Evolutionary conservation across 805 yeast species (phyloP).

Genomic region (Kodamaea nitidulidarum): DNA sequence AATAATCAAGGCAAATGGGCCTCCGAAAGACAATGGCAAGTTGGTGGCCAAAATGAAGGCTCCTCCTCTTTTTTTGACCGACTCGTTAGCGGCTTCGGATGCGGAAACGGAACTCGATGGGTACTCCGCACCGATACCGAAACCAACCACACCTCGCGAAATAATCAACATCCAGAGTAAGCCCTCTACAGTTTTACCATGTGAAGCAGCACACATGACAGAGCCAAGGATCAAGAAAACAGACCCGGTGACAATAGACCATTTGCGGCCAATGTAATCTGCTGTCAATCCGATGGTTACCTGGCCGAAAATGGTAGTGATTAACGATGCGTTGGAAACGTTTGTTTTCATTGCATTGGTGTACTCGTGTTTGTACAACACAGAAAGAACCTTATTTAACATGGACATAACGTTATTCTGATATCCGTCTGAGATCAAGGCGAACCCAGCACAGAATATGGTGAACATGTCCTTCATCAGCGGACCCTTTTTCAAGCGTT

Average conservation of each 20-base stretch:
- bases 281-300: slow-evolving; percentile 60
- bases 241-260: slow-evolving; percentile 66
- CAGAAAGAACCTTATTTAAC: slow-evolving; percentile 54
- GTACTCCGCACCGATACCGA: slow-evolving; percentile 78
- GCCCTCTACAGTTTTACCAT: slow-evolving; percentile 54
- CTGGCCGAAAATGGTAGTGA: slow-evolving; percentile 71
- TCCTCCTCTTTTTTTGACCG: slow-evolving; percentile 60
- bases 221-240: slow-evolving; percentile 60
- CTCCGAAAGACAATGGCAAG: slow-evolving; percentile 70
- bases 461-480: slow-evolving; percentile 32
- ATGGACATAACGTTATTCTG: slow-evolving; percentile 73
- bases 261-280: slow-evolving; percentile 65
- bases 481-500: slow-evolving; percentile 25
- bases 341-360: slow-evolving; percentile 49
- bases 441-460: slow-evolving; percentile 68
- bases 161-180: slow-evolving; percentile 76
- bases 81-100: slow-evolving; percentile 70
- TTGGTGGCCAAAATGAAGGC: slow-evolving; percentile 65
- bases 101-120: slow-evolving; percentile 67
- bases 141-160: slow-evolving; percentile 71
- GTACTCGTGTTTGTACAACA: slow-evolving; percentile 43
- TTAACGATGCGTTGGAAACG: slow-evolving; percentile 64
- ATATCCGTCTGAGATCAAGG: slow-evolving; percentile 73
- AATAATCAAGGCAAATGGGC: slow-evolving; percentile 67
- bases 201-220: slow-evolving; percentile 64